Base-by-base conservation (phyloP, 164 flowering plant species). In the Umbilicus rupestris region DNA sequence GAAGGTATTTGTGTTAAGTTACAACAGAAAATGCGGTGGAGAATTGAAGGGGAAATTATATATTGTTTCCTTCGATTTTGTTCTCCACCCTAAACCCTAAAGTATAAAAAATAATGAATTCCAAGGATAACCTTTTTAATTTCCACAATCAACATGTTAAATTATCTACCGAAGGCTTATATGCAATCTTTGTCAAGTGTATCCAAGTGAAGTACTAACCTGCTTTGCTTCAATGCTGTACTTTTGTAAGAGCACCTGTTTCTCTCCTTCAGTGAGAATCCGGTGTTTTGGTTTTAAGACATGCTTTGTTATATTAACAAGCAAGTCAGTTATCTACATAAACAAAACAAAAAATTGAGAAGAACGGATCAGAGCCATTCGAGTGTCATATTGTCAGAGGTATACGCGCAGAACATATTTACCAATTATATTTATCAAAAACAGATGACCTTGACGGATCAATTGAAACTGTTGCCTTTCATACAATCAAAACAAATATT, bases 251-350 rank as follows among this genome's bases (percentile, higher is more conserved):
- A 94, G 85, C 70, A 69, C 74, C 17, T 84, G 68, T 66, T 94
- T 94, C 77, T 86, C 95, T 70, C 69, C 66, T 5, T 80, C 78
- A 42, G 81, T 83, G 71, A 94, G 71, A 20, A 94, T 69, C 64
- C 73, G 82, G 73, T 94, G 98, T 66, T 81, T 84, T 68, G 98
- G 97, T 83, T 80, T 87, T 39, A 94, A 78, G 1, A 76, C 83
- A 70, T 94, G 98, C 74, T 83, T 84, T 28, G 96, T 89, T 26
- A 89, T 79, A 64, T 87, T 87, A 65, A 80, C 89, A 50, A 85
- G 85, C 80, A 87, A 70, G 69, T 85, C 92, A 0, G 85, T 78
- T 7, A 87, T 87, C 92, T 87, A 78, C 44, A 24, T 22, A n/a
- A 66, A 60, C 16, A 66, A 11, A 71, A n/a, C n/a, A n/a, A n/a